Base-by-base conservation (phyloP, 495 filamentous ascomycete species). In the Aspergillus coremiiformis region DNA sequence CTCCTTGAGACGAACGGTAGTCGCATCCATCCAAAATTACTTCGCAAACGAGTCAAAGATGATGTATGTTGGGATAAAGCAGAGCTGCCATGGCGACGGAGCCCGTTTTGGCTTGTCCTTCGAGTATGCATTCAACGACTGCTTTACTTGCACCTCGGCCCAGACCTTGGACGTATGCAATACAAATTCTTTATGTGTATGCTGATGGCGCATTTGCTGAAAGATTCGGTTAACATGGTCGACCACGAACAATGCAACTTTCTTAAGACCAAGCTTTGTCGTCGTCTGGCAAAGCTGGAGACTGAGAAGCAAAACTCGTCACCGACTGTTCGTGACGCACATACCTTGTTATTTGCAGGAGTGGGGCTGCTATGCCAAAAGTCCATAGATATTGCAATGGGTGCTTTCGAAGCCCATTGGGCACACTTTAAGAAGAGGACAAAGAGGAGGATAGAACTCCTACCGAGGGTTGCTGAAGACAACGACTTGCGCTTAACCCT, bases 281-380 rank as follows among this genome's bases (percentile, higher is more conserved):
- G 82, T 24, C 80, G 83, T 12, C 64, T 85, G 39, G 77, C 73
- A 5, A 85, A 87, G 60, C 37, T 86, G 5, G 77, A 84, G 30
- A 46, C 55, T 12, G 69, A 78, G 21, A 68, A 57, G 14, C 29
- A 46, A 9, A 42, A 30, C 15, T 47, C 42, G 22, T 15, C 32
- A 5, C 3, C 54, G 7, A 19, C 46, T 39, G 24, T 43, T 23
- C 11, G n/a, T 10, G 19, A n/a, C 33, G 47, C 45, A 0, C 64
- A 62, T 47, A 29, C 47, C 0, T 15, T 50, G 3, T 47, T 71
- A 8, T 61, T 69, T 26, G 22, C 8, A 21, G 7, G 24, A 1
- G 20, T 64, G 35, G 54, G 48, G 5, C 56, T 59, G 26, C 17
- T 60, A 30, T 68, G 68, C 39, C 46, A 60, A n/a, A 45, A 49